Percentiles rank a stretch among this genome's conserved stretches.
Evolutionary conservation across 1,284 basidiomycete genomes (phyloP).

Genomic region (Marasmius oreades): DNA sequence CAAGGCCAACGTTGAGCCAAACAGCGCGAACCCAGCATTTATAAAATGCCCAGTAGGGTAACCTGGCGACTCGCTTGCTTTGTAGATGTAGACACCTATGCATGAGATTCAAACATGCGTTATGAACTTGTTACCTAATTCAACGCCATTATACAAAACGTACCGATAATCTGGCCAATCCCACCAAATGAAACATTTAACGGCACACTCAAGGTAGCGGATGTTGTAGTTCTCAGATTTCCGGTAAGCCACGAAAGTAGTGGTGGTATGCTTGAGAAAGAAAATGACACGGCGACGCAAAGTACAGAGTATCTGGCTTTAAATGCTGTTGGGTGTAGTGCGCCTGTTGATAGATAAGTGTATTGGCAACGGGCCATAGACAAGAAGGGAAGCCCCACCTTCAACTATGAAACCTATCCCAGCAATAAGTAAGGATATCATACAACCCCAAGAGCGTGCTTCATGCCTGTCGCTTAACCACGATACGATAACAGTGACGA

Average conservation of each 20-base stretch:
- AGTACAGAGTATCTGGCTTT: slow-evolving; percentile 32
- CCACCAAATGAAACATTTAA: slow-evolving; percentile 35
- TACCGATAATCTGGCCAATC: slow-evolving; percentile 29
- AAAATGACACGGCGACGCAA: slow-evolving; percentile 30
- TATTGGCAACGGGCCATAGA: neutral
- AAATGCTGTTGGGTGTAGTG: slow-evolving; percentile 9
- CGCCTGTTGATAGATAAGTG: slow-evolving; percentile 1
- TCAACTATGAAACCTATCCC: slow-evolving; percentile 23
- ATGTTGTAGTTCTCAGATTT: slow-evolving; percentile 30
- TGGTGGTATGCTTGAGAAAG: slow-evolving; percentile 33
- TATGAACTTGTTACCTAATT: neutral
- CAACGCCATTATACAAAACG: too few species aligned
- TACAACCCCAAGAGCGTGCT: slow-evolving; percentile 2
- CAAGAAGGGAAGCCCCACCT: neutral
- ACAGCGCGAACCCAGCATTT: slow-evolving; percentile 27
- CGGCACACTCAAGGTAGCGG: slow-evolving; percentile 32
- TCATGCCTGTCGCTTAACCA: slow-evolving; percentile 19
- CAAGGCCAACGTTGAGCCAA: slow-evolving; percentile 12
- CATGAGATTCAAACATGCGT: neutral
- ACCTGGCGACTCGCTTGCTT: slow-evolving; percentile 26
- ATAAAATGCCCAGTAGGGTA: slow-evolving; percentile 36
- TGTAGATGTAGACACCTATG: slow-evolving; percentile 37
- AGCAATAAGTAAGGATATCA: slow-evolving; percentile 21
- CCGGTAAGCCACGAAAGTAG: slow-evolving; percentile 36
- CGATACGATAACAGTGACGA: slow-evolving; percentile 25